Evolutionary conservation across 495 filamentous ascomycete genomes (phyloP).

Genomic region (Halenospora varia): DNA sequence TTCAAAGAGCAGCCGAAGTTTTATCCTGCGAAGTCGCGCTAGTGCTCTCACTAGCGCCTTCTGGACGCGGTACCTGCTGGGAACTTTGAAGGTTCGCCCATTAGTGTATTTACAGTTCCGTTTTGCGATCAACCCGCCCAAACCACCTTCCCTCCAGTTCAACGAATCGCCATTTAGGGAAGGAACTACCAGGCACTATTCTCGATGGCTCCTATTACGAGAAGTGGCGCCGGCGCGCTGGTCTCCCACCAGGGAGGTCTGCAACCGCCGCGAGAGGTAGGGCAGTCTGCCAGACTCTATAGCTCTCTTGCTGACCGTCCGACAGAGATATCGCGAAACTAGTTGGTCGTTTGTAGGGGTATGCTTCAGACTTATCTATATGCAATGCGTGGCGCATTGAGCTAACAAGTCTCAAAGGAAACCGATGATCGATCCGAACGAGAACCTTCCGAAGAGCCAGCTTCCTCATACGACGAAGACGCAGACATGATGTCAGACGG

Average conservation of each 20-base stretch:
- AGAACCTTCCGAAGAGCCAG: constrained; percentile 22
- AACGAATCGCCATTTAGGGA: background rate
- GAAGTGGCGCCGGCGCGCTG: constrained; percentile 3
- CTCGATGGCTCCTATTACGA: constrained; percentile 24
- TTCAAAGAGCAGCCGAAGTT: constrained; percentile 13
- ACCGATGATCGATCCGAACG: constrained; percentile 18
- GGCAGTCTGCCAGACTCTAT: background rate
- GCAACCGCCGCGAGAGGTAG: background rate
- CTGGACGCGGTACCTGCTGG: background rate
- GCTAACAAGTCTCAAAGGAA: constrained; percentile 2
- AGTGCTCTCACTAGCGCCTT: constrained; percentile 3
- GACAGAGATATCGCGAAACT: constrained; percentile 20
- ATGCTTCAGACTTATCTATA: background rate
- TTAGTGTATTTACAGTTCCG: background rate
- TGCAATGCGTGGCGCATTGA: background rate
- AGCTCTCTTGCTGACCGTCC: constrained; percentile 3
- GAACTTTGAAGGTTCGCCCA: background rate
- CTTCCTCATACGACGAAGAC: constrained; percentile 22
- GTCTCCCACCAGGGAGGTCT: background rate
- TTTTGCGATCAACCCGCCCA: too few species aligned
- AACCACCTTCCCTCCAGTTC: background rate
- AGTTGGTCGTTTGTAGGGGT: constrained; percentile 25
- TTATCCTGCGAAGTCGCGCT: constrained; percentile 5
- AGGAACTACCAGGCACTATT: background rate
- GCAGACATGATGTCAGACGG: constrained; percentile 11